Conservation (phyloP, 2,329 filamentous ascomycete species). For the Penicillium sp. region DNA sequence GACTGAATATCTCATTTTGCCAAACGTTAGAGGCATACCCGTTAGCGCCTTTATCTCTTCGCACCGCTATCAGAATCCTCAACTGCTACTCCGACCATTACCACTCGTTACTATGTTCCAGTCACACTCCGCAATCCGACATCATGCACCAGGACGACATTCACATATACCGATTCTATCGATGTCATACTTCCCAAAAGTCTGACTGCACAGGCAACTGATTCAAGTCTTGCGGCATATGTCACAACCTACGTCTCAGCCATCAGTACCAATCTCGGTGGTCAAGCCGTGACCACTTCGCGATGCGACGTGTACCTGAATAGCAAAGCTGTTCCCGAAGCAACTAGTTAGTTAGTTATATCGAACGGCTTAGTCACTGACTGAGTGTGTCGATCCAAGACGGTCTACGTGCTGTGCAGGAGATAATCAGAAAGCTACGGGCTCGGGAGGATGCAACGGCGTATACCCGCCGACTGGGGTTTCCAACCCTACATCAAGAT, state of each 20-base stretch:
- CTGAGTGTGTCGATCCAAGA: background rate
- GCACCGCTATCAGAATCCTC: background rate
- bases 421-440: background rate
- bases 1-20: background rate
- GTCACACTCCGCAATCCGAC: background rate
- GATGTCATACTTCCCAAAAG: background rate
- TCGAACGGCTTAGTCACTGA: background rate
- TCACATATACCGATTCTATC: background rate
- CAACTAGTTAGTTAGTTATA: too few species aligned
- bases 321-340: background rate
- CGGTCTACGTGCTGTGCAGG: background rate
- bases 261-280: background rate
- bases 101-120: background rate
- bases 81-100: background rate
- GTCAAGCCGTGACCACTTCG: background rate
- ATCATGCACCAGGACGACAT: background rate
- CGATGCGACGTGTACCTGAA: constrained; percentile 1
- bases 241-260: background rate
- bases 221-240: background rate
- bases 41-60: background rate
- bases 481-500: background rate
- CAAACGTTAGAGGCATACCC: background rate
- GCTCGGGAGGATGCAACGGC: background rate
- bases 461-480: background rate
- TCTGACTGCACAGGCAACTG: background rate